phyloP scores from a whole-genome alignment of 2,329 filamentous ascomycete genomes.

The Exophiala sp. region DNA sequence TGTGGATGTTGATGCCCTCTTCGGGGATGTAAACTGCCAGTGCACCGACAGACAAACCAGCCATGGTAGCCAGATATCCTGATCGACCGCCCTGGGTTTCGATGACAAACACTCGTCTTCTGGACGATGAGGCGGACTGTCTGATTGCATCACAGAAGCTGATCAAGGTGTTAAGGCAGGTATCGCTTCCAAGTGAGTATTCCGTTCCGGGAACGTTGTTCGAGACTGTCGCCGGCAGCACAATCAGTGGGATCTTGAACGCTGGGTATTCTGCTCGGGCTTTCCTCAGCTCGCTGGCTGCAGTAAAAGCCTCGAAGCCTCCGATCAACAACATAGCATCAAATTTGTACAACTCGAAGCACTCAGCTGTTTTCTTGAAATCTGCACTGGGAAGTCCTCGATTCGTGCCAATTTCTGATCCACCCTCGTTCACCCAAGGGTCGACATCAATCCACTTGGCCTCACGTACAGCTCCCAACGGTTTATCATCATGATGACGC shows the following conservation, averaged over 20 bases:
- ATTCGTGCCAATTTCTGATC: slow-evolving; percentile 97
- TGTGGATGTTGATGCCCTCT: slow-evolving; percentile 89
- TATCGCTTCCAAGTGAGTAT: slow-evolving; percentile 94
- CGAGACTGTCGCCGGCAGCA: slow-evolving; percentile 93
- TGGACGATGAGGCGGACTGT: slow-evolving; percentile 90
- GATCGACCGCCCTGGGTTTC: slow-evolving; percentile 95
- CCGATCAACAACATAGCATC: slow-evolving; percentile 90
- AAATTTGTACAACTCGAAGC: slow-evolving; percentile 82
- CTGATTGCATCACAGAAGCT: slow-evolving; percentile 96
- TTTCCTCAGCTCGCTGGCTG: slow-evolving; percentile 80
- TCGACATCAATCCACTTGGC: slow-evolving; percentile 94
- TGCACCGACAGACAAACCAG: slow-evolving; percentile 86
- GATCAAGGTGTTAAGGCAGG: slow-evolving; percentile 91
- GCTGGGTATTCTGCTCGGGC: slow-evolving; percentile 74
- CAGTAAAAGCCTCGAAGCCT: slow-evolving; percentile 94
- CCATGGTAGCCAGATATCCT: slow-evolving; percentile 88
- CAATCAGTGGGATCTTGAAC: slow-evolving; percentile 86
- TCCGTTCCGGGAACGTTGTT: slow-evolving; percentile 98
- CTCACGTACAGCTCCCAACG: slow-evolving; percentile 75
- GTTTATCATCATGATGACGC: slow-evolving; percentile 81
- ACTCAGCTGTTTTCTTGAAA: slow-evolving; percentile 74
- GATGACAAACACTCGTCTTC: slow-evolving; percentile 92
- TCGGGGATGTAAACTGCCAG: slow-evolving; percentile 94
- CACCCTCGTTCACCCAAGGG: slow-evolving; percentile 91
- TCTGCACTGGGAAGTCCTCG: slow-evolving; percentile 86